Evolutionary conservation across 1,139 yeast species (phyloP), one percentile per base, ranked within the genome.

Genomic region (Groenewaldozyma sp.): DNA sequence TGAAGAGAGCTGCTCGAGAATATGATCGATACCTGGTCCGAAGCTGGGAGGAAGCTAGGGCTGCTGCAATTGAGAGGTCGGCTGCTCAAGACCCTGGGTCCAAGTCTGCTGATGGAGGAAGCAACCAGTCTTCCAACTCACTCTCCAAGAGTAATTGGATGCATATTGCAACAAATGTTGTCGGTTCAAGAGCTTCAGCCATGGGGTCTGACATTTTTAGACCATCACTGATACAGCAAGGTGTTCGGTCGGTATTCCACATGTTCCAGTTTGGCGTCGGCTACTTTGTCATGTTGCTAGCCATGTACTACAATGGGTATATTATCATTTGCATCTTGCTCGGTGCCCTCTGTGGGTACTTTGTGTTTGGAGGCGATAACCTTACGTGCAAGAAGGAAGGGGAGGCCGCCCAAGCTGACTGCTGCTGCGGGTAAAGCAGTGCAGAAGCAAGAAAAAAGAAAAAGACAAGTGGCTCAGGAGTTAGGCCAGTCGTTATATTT

Each of bases 261-360:
- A 68, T 76, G 1, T 49, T 75, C 22, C 78, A 77, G 54, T 75
- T 80, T 73, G 80, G 80, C 1, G 68, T 73, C 16, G 73, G 78
- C 3, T 78, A 78, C 54, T 59, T 78, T 40, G 70, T 78, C 50
- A 79, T 78, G 82, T 67, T 79, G 62, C 62, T 79, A 50, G 78
- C 78, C 63, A 79, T 78, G 86, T 77, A 77, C 63, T 78, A 74
- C 62, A 78, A 78, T 51, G 86, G 86, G 16, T 79, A 76, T 55
- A 66, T 78, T 28, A 73, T 77, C 42, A 74, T 78, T 42, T 70
- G 76, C 17, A 76, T 81, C 58, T 66, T 78, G 38, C 56, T 78
- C 33, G 84, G 84, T 4, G 81, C 80, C 2, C 58, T 76, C 28
- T 53, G 78, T 40, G 86, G 84, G 2, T 72, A 72, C 54, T 54